Evolutionary conservation across 2,329 filamentous ascomycete genomes (phyloP).

Genomic region (Pseudocercospora vitis): DNA sequence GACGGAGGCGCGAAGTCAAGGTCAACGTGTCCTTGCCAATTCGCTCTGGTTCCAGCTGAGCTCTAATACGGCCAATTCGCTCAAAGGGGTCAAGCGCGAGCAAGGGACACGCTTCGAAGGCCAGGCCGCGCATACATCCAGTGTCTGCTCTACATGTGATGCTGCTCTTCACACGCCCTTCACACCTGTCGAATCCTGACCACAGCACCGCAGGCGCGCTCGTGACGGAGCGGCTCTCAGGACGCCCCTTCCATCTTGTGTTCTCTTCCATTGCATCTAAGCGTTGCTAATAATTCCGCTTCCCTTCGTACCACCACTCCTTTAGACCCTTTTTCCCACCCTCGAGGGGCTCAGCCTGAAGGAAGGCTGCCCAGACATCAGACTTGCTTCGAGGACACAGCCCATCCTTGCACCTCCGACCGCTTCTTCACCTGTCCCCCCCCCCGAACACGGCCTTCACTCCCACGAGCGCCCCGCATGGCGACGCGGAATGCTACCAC

Average conservation of each 20-base stretch:
- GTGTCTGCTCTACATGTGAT: not conserved
- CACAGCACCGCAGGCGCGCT: not conserved
- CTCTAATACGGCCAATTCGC: not conserved
- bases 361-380: conserved; percentile 1
- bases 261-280: not conserved
- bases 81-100: not conserved
- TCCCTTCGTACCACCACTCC: not conserved
- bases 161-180: not conserved
- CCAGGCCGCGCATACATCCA: not conserved
- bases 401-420: conserved; percentile 6
- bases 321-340: not conserved
- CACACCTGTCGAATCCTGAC: not conserved
- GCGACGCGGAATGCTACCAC: conserved; percentile 4
- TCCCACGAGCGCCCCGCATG: not conserved
- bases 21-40: conserved; percentile 4
- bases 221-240: not conserved
- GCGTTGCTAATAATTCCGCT: not conserved
- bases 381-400: conserved; percentile 1
- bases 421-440: not conserved
- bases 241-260: not conserved
- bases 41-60: not conserved
- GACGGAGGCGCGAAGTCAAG: no score
- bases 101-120: not conserved
- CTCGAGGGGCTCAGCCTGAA: conserved; percentile 5
- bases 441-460: not conserved